Evolutionary conservation across 2,329 filamentous ascomycete species (phyloP).

Genomic region (Fusarium sp.): DNA sequence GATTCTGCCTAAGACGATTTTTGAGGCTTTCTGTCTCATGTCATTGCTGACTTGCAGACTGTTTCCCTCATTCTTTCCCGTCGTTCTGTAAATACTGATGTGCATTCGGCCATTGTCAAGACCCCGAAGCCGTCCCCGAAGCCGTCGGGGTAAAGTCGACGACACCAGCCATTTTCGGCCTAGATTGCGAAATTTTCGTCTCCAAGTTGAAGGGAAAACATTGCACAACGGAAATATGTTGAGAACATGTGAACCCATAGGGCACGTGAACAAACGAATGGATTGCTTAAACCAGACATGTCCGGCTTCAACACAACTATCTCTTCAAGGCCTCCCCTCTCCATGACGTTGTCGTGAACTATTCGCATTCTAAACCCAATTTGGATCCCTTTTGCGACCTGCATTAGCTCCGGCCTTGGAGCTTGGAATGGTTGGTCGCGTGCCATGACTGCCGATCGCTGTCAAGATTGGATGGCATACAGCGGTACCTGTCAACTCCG

Average conservation of each 20-base stretch:
- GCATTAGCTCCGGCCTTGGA: conserved; percentile 1
- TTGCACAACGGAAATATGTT: background rate
- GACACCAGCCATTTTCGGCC: conserved; percentile 15
- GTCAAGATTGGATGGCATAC: background rate
- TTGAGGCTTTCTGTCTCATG: background rate
- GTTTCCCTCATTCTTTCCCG: background rate
- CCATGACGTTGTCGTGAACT: background rate
- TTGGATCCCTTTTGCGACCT: conserved; percentile 31
- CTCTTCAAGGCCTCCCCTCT: background rate
- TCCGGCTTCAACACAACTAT: background rate
- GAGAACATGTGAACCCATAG: background rate
- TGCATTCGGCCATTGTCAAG: background rate
- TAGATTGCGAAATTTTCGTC: conserved; percentile 31
- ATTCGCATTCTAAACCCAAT: conserved; percentile 43
- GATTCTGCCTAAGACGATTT: background rate
- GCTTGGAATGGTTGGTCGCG: conserved; percentile 27
- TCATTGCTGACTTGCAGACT: background rate
- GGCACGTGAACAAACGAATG: conserved; percentile 1
- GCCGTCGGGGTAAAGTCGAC: background rate
- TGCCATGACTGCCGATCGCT: conserved; percentile 7
- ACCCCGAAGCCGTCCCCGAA: background rate
- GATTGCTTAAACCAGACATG: background rate
- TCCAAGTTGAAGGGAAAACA: background rate
- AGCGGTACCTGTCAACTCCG: background rate
- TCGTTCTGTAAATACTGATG: background rate